These are phyloP conservation scores for Cyberlindnera meyerae DNA, from an alignment of 805 yeast genomes.

Conservation along the genomic window DNA sequence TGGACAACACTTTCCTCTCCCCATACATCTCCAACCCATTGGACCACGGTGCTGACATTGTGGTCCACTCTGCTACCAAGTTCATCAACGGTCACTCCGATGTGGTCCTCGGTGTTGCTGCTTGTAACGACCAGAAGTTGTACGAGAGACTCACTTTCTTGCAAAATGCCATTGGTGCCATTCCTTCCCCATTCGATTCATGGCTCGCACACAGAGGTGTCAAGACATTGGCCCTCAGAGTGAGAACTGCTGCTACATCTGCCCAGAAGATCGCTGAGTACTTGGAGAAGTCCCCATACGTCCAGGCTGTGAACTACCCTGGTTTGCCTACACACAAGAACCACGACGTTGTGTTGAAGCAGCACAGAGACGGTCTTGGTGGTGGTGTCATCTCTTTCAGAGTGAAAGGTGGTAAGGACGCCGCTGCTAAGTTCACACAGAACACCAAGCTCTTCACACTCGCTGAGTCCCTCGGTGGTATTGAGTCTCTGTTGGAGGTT, in stretches of 20 bases:
- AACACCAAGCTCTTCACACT: slow-evolving; percentile 72
- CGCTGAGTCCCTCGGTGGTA: slow-evolving; percentile 90
- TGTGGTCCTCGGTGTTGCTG: slow-evolving; percentile 81
- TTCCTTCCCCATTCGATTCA: slow-evolving; percentile 86
- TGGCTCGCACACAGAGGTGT: slow-evolving; percentile 93
- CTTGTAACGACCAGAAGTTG: slow-evolving; percentile 56
- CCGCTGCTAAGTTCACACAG: slow-evolving; percentile 70
- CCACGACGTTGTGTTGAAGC: slow-evolving; percentile 59
- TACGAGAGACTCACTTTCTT: slow-evolving; percentile 66
- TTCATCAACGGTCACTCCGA: slow-evolving; percentile 92
- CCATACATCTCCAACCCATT: slow-evolving; percentile 87
- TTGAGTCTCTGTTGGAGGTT: slow-evolving; percentile 79
- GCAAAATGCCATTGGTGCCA: slow-evolving; percentile 85
- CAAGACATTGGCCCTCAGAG: slow-evolving; percentile 80
- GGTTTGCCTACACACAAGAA: slow-evolving; percentile 65
- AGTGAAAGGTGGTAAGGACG: slow-evolving; percentile 74
- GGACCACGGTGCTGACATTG: slow-evolving; percentile 78
- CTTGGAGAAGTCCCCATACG: slow-evolving; percentile 46
- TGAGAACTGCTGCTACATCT: slow-evolving; percentile 57
- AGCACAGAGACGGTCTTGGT: slow-evolving; percentile 81
- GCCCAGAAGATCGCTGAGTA: slow-evolving; percentile 70
- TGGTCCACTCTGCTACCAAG: slow-evolving; percentile 85
- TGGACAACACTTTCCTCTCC: slow-evolving; percentile 84
- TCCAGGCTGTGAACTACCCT: slow-evolving; percentile 74
- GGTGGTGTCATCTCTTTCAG: slow-evolving; percentile 92